Evolutionary conservation across 2,329 filamentous ascomycete genomes (phyloP), one percentile per base, ranked within the genome.

Genomic region (Diaporthe humulicola): DNA sequence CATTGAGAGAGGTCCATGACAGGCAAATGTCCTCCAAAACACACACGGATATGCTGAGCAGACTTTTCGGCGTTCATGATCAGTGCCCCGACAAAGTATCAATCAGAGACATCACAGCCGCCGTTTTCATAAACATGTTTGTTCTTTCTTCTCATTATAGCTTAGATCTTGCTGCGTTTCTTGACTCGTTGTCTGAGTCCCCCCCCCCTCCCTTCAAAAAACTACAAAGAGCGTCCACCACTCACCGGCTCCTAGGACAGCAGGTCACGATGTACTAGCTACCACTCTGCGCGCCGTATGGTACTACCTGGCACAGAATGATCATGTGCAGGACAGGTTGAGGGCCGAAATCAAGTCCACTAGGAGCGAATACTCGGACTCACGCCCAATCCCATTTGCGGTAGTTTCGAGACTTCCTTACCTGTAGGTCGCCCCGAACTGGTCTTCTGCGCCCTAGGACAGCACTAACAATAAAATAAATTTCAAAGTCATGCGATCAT

Each of bases 401-500:
- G 19, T 4, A 50, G 45, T 40, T 7, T 50, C 64, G 33, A 38
- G 52, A n/a, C n/a, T 52, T 7, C 28, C 15, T 14, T 69, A 50
- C 19, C 25, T 69, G 45, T 50, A 54, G 17, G 45, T 28, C 38
- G 15, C n/a, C 58, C n/a, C n/a, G n/a, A n/a, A n/a, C n/a, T n/a
- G n/a, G n/a, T n/a, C n/a, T n/a, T n/a, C n/a, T n/a, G n/a, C n/a
- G n/a, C n/a, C n/a, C n/a, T n/a, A n/a, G n/a, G n/a, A n/a, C n/a
- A n/a, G n/a, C n/a, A n/a, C n/a, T n/a, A n/a, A n/a, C n/a, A n/a
- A n/a, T n/a, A n/a, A n/a, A n/a, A n/a, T n/a, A n/a, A n/a, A n/a
- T n/a, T n/a, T n/a, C n/a, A n/a, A n/a, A 66, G 60, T 3, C 4
- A 45, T 1, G 90, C 91, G 2, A 87, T 88, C 25, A 87, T 93